phyloP scores from a whole-genome alignment of 2,329 filamentous ascomycete species.

The Alternaria triticina region DNA sequence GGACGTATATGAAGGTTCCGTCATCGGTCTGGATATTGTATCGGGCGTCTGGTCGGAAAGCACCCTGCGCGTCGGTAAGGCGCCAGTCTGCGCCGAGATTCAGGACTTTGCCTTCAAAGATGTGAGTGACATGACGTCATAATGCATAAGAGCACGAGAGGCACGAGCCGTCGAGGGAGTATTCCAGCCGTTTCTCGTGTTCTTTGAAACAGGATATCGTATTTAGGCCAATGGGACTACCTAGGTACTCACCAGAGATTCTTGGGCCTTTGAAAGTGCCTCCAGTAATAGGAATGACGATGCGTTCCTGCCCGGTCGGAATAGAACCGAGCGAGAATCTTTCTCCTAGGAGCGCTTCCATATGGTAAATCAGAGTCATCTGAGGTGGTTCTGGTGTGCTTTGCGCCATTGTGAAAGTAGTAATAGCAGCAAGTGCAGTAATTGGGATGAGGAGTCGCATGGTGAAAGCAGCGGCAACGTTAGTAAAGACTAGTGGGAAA shows the following conservation, averaged over 20 bases:
- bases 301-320: conserved; percentile 29
- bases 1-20: conserved; percentile 43
- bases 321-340: conserved; percentile 28
- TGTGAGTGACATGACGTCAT: conserved; percentile 18
- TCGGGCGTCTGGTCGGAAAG: conserved; percentile 43
- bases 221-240: not conserved
- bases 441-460: conserved; percentile 19
- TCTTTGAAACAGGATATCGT: not conserved
- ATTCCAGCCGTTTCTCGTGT: not conserved
- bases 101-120: conserved; percentile 35
- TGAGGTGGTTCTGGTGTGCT: conserved; percentile 19
- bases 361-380: conserved; percentile 32
- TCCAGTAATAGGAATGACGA: conserved; percentile 39
- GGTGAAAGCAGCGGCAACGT: not conserved
- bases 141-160: not conserved
- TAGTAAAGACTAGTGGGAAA: not conserved
- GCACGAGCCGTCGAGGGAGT: not conserved
- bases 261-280: conserved; percentile 37
- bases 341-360: conserved; percentile 27
- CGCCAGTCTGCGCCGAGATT: conserved; percentile 50
- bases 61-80: conserved; percentile 30
- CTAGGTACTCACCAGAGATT: conserved; percentile 23
- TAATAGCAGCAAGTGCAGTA: conserved; percentile 5
- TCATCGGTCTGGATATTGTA: conserved; percentile 48
- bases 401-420: conserved; percentile 21